phyloP scores from a whole-genome alignment of 2,329 filamentous ascomycete species.

The Alternaria ventricosa region DNA sequence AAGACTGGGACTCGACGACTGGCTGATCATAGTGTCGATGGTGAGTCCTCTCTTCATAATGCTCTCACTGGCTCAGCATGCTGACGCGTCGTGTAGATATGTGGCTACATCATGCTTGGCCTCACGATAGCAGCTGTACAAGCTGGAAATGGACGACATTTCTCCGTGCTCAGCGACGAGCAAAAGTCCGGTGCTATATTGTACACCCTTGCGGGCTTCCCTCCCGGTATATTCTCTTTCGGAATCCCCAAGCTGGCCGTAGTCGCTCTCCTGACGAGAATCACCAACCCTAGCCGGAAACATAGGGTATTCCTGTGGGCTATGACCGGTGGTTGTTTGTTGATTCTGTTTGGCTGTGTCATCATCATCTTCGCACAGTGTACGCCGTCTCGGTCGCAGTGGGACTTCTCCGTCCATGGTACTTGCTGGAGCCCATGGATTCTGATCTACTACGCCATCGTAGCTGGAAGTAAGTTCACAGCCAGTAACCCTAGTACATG shows the following conservation, averaged over 20 bases:
- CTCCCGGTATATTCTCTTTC: not conserved
- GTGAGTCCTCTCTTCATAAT: not conserved
- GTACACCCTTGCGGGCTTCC: not conserved
- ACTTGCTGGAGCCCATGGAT: conserved; percentile 2
- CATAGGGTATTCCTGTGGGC: not conserved
- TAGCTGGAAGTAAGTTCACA: not conserved
- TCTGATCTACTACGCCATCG: not conserved
- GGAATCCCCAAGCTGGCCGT: not conserved
- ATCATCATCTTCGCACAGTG: not conserved
- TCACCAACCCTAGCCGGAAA: not conserved
- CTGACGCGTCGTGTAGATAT: not conserved
- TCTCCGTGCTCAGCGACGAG: not conserved
- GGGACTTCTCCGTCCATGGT: not conserved
- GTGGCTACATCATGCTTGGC: not conserved
- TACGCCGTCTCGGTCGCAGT: not conserved
- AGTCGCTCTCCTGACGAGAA: not conserved
- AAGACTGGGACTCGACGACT: not conserved
- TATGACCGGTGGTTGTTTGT: not conserved
- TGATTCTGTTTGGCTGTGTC: not conserved
- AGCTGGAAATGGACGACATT: not conserved
- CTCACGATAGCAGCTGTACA: not conserved
- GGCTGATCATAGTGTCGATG: not conserved
- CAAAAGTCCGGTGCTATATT: not conserved
- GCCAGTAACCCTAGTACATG: too few relatives aligned
- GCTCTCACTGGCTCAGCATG: not conserved